A percentile compares a stretch with the other conserved stretches of the same genome.
Conservation (phyloP, 345 rosid genomes). For the Eucalyptus albens region DNA sequence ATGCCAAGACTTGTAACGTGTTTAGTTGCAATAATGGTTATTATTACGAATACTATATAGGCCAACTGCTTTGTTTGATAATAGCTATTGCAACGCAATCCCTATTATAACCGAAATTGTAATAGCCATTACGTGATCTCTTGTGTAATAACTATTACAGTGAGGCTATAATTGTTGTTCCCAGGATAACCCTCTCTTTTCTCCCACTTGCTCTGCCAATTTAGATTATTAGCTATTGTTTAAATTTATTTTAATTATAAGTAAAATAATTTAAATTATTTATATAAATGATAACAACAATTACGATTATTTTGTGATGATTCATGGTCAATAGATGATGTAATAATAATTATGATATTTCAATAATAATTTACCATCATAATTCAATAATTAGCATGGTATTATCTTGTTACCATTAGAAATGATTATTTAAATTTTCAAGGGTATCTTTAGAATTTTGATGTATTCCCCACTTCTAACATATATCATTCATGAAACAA, state of each 20-base stretch:
- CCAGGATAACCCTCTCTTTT: accelerated
- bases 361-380: not conserved
- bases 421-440: not conserved
- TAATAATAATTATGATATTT: not conserved
- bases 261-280: not conserved
- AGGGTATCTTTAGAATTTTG: not conserved
- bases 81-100: too few species aligned
- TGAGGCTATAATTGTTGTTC: too few species aligned
- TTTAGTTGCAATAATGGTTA: too few species aligned
- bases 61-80: too few species aligned
- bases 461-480: not conserved
- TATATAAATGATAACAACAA: not conserved
- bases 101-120: too few species aligned
- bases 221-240: not conserved
- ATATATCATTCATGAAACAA: not conserved
- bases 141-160: not conserved
- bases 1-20: too few species aligned
- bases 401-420: not conserved
- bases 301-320: not conserved
- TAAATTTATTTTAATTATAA: not conserved
- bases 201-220: not conserved
- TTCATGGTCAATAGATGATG: not conserved
- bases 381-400: not conserved
- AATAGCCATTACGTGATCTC: not conserved
- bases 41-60: too few species aligned